phyloP scores from a whole-genome alignment of 2,329 filamentous ascomycete species.

The Tolypocladium pustulatum region DNA sequence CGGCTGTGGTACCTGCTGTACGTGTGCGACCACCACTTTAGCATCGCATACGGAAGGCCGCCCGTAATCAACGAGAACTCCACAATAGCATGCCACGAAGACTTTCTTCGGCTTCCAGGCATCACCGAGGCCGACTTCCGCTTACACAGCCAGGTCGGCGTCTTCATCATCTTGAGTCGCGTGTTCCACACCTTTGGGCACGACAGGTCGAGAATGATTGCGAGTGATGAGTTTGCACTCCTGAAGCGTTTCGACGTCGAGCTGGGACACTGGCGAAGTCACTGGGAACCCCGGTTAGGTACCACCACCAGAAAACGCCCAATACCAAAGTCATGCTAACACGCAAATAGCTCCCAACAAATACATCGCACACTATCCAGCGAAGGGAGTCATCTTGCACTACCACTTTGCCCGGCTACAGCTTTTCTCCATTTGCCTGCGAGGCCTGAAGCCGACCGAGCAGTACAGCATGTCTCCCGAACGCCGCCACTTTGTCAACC shows the following conservation, averaged over 20 bases:
- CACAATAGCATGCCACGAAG: conserved; percentile 45
- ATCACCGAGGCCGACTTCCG: conserved; percentile 44
- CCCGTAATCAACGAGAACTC: conserved; percentile 48
- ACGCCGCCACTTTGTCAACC: conserved; percentile 31
- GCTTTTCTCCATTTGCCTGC: conserved; percentile 36
- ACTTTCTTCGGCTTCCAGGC: conserved; percentile 37
- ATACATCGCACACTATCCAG: conserved; percentile 36
- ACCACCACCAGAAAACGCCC: background rate
- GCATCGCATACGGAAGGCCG: conserved; percentile 48
- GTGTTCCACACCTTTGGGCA: conserved; percentile 48
- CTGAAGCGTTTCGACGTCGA: conserved; percentile 17
- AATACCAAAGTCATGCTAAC: background rate
- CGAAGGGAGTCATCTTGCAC: conserved; percentile 37
- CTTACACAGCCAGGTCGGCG: conserved; percentile 46
- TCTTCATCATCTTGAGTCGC: conserved; percentile 50
- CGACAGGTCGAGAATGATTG: conserved; percentile 31
- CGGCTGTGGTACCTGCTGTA: conserved; percentile 54
- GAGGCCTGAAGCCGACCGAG: conserved; percentile 15
- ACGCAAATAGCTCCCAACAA: conserved; percentile 26
- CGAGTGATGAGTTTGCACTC: conserved; percentile 21
- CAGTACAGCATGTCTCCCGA: conserved; percentile 33
- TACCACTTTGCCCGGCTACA: conserved; percentile 40
- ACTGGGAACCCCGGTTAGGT: conserved; percentile 25
- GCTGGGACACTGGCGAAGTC: conserved; percentile 22
- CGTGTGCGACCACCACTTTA: conserved; percentile 56